Evolutionary conservation across 805 yeast species (phyloP).

Genomic region (Kodamaea fukazawae): DNA sequence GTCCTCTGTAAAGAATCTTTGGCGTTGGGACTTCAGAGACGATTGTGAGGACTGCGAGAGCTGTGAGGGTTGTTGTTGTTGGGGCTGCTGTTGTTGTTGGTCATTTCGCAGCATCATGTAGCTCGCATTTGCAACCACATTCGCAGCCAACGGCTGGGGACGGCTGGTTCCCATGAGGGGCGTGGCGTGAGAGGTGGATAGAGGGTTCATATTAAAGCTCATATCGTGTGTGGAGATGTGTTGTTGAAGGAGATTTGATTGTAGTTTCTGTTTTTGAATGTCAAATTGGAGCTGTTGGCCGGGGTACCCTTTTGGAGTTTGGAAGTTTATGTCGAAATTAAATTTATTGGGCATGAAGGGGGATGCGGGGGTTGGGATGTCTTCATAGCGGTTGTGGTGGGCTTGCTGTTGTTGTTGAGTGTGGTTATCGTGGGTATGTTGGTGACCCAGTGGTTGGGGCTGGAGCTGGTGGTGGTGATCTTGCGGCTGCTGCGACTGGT

Average conservation of each 20-base stretch:
- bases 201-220: no score
- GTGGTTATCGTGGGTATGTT: background rate
- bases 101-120: background rate
- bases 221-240: background rate
- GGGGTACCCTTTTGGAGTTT: background rate
- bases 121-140: no score
- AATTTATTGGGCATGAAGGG: slow-evolving; percentile 17
- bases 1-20: slow-evolving; percentile 7
- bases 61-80: slow-evolving; percentile 4
- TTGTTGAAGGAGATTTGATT: slow-evolving; percentile 1
- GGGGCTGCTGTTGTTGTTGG: slow-evolving; percentile 8
- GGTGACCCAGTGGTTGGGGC: background rate
- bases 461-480: slow-evolving; percentile 6
- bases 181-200: no score
- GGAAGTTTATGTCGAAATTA: slow-evolving; percentile 16
- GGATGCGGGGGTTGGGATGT: slow-evolving; percentile 16
- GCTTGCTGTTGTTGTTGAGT: background rate
- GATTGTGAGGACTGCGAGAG: slow-evolving; percentile 3
- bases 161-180: no score
- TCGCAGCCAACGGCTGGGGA: no score
- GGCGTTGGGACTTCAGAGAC: slow-evolving; percentile 1
- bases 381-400: slow-evolving; percentile 1
- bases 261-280: slow-evolving; percentile 5
- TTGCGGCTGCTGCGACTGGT: slow-evolving; percentile 3
- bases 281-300: background rate